Evolutionary conservation across 1,284 basidiomycete species (phyloP), one percentile per base, ranked within the genome.

Genomic region (Trichosporon sp.): DNA sequence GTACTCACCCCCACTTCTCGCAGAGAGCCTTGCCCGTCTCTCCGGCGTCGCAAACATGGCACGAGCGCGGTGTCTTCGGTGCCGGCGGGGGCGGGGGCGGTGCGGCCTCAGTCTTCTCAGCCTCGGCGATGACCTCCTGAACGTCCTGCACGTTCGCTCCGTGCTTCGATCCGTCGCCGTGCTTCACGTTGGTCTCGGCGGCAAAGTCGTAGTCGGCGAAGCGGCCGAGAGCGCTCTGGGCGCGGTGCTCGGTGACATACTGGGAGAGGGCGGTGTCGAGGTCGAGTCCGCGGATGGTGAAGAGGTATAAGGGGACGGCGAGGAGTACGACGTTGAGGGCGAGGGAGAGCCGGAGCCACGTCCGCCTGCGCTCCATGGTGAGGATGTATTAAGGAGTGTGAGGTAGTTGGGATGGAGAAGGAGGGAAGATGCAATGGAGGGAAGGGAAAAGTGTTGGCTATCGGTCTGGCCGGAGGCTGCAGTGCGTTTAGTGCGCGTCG

Each of bases 321-420:
- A 70, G 56, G 59, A 70, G 69, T 43, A 70, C 35, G 69, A 67
- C 66, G 21, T 70, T 70, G 65, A 70, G 56, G 38, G 40, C 6
- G 32, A 70, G 31, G n/a, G 69, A 70, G n/a, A 70, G 65, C 40
- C 69, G 69, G n/a, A 67, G 56, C 32, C 32, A 12, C 1, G 43
- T 38, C 31, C 69, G 65, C 32, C 59, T 63, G 43, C 69, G 69
- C 43, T 69, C 68, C 68, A 69, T 69, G n/a, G 1, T 68, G 56
- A 51, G 54, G 56, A 32, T 46, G 21, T 7, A n/a, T 10, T 8
- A 54, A 54, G 14, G 51, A 54, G 51, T 54, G 51, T 54, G 51
- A 19, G 51, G 51, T 54, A 54, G 51, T 54, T 54, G 51, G 51
- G 16, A 64, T 40, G 63, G 59, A 63, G 21, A 35, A 5, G 26